These are phyloP conservation scores for Bassia scoparia DNA, from an alignment of 148 eudicot species.

Conservation along the genomic window DNA sequence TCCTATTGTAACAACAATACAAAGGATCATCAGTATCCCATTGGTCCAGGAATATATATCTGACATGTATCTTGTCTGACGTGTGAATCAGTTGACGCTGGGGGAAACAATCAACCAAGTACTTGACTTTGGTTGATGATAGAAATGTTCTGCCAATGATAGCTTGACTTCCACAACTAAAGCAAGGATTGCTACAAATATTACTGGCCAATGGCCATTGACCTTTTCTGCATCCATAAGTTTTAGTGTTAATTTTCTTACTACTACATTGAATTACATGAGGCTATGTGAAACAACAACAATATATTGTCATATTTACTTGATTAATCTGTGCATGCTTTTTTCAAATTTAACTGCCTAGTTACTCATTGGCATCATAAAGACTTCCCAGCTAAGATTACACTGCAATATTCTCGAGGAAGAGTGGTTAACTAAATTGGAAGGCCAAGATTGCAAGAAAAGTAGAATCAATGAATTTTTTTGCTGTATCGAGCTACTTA, in stretches of 20 bases:
- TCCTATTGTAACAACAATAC: slow-evolving; percentile 83
- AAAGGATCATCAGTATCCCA: slow-evolving; percentile 81
- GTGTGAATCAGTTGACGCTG: slow-evolving; percentile 87
- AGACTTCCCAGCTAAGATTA: not conserved
- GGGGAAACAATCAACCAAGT: slow-evolving; percentile 93
- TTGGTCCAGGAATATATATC: slow-evolving; percentile 88
- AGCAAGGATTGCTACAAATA: slow-evolving; percentile 70
- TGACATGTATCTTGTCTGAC: slow-evolving; percentile 83
- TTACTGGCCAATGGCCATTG: slow-evolving; percentile 79
- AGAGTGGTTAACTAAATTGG: no score
- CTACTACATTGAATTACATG: not conserved
- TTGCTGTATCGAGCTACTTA: not conserved
- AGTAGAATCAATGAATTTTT: not conserved
- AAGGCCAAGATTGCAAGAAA: no score
- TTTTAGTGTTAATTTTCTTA: slow-evolving; percentile 5
- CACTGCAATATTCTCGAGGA: not conserved
- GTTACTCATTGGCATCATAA: not conserved
- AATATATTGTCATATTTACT: not conserved
- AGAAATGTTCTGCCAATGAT: slow-evolving; percentile 89
- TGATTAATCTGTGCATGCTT: not conserved
- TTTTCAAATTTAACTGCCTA: not conserved
- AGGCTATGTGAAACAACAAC: not conserved
- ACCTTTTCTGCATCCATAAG: slow-evolving; percentile 47
- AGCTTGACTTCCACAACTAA: slow-evolving; percentile 89
- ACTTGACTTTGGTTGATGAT: slow-evolving; percentile 91